phyloP scores from a whole-genome alignment of 2,329 filamentous ascomycete species.

The Fusarium sarcochroum region DNA sequence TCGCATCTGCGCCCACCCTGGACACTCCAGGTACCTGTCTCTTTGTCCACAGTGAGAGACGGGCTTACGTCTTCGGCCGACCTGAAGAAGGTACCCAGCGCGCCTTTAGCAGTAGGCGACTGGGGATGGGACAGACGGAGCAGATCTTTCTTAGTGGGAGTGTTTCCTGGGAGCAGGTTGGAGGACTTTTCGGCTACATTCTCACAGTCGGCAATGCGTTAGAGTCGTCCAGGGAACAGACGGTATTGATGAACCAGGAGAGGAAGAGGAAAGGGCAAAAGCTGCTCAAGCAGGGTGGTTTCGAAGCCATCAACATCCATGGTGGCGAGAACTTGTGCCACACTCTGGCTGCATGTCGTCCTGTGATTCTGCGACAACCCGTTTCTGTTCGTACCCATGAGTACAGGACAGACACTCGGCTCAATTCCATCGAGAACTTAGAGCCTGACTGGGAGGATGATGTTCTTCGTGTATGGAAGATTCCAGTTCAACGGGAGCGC shows the following conservation, averaged over 20 bases:
- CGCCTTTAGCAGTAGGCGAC: slow-evolving; percentile 76
- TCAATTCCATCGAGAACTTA: slow-evolving; percentile 42
- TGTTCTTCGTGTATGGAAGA: slow-evolving; percentile 86
- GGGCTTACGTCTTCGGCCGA: slow-evolving; percentile 88
- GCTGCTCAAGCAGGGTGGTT: slow-evolving; percentile 40
- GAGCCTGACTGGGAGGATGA: slow-evolving; percentile 81
- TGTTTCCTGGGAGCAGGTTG: slow-evolving; percentile 80
- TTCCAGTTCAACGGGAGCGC: slow-evolving; percentile 64
- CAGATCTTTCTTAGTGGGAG: slow-evolving; percentile 88
- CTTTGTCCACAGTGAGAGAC: slow-evolving; percentile 83
- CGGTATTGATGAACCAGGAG: slow-evolving; percentile 57
- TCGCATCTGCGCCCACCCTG: slow-evolving; percentile 85
- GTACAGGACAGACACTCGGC: slow-evolving; percentile 63
- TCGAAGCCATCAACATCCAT: slow-evolving; percentile 73
- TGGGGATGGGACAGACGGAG: slow-evolving; percentile 74
- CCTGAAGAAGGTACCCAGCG: slow-evolving; percentile 89
- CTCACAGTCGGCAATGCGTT: slow-evolving; percentile 83
- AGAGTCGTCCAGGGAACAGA: slow-evolving; percentile 61
- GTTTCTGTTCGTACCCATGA: slow-evolving; percentile 82
- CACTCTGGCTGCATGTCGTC: slow-evolving; percentile 82
- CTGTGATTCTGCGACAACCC: slow-evolving; percentile 89
- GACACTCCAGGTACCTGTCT: slow-evolving; percentile 88
- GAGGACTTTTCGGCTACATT: slow-evolving; percentile 87
- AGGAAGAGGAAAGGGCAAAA: slow-evolving; percentile 57
- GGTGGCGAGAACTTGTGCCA: slow-evolving; percentile 86